Evolutionary conservation across 176 grass and related monocot genomes (phyloP), one percentile per base, ranked within the genome.

Genomic region (Musa troglodytarum): DNA sequence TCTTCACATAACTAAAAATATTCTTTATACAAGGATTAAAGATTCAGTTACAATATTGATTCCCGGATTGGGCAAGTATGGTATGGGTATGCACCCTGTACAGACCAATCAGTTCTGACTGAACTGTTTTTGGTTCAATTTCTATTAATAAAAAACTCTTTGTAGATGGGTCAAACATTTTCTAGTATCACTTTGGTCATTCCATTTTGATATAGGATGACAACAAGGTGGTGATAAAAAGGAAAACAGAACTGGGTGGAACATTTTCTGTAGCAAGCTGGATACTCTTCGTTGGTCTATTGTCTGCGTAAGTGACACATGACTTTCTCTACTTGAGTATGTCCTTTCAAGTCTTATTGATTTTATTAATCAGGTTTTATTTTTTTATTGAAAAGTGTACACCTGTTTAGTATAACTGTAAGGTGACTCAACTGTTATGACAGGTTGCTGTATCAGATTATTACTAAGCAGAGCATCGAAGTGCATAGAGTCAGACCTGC

Each of bases 171-270:
- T 34, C 2, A 0, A 43, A 43, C 34, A 43, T 43, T 6, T 43
- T 43, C 34, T 43, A 43, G 34, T 43, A 43, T 43, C 34, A 43
- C 4, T 43, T 43, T 43, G 34, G 34, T 43, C 34, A 6, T 43
- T 79, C 58, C 53, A 22, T 84, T 52, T 24, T 80, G 58, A 62
- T 82, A 8, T 85, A 97, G 94, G 80, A 92, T 63, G 94, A 97
- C 79, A 86, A 87, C 20, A 85, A 97, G 70, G 43, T 86, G 19
- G 83, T 97, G 69, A 83, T 78, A 77, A 90, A 86, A 83, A 90
- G 94, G 73, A 93, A 97, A 92, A 97, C 94, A 49, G 94, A 97
- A 79, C 67, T 97, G 65, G 94, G 94, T 10, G 94, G 94, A 15
- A 82, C 64, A 21, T 97, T 86, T 80, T 97, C 94, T 0, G 86